These are phyloP conservation scores for Mycocentrospora acerina DNA, from an alignment of 2,329 filamentous ascomycete species.

Conservation along the genomic window DNA sequence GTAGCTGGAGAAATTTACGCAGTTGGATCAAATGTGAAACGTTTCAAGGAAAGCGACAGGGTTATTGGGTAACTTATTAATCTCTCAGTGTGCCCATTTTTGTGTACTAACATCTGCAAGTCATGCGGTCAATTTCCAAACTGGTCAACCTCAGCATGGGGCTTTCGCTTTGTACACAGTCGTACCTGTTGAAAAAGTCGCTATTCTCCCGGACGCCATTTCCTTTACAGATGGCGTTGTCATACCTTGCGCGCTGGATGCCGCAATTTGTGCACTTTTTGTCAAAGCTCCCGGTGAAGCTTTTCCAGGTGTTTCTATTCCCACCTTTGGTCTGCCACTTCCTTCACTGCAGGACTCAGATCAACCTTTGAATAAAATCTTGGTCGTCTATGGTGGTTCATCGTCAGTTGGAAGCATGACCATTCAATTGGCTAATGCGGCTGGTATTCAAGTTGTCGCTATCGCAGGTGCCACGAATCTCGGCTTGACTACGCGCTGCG, in stretches of 20 bases:
- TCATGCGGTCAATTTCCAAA: constrained; percentile 23
- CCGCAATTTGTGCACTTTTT: constrained; percentile 44
- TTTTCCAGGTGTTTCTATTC: constrained; percentile 22
- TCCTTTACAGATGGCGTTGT: constrained; percentile 44
- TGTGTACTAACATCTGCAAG: constrained; percentile 10
- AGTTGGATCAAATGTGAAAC: constrained; percentile 43
- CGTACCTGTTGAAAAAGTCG: constrained; percentile 38
- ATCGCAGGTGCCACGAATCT: constrained; percentile 36
- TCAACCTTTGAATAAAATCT: constrained; percentile 31
- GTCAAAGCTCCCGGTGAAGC: constrained; percentile 18
- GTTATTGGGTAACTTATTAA: constrained; percentile 44
- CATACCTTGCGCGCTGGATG: constrained; percentile 45
- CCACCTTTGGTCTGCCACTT: constrained; percentile 41
- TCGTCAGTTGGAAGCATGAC: constrained; percentile 42
- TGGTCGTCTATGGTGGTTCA: constrained; percentile 54
- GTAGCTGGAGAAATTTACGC: constrained; percentile 47
- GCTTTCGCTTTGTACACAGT: constrained; percentile 34
- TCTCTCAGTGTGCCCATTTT: background rate
- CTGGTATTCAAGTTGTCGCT: constrained; percentile 43
- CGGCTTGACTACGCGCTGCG: constrained; percentile 17
- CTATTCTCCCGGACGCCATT: constrained; percentile 44
- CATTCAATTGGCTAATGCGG: constrained; percentile 44
- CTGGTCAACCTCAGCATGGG: constrained; percentile 20
- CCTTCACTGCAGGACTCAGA: constrained; percentile 35
- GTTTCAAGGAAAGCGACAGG: constrained; percentile 46